A percentile compares a stretch with the other conserved stretches of the same genome.
Evolutionary conservation across 192 early-diverging fungal species (phyloP).

Genomic region (Jimgerdemannia flammicorona): DNA sequence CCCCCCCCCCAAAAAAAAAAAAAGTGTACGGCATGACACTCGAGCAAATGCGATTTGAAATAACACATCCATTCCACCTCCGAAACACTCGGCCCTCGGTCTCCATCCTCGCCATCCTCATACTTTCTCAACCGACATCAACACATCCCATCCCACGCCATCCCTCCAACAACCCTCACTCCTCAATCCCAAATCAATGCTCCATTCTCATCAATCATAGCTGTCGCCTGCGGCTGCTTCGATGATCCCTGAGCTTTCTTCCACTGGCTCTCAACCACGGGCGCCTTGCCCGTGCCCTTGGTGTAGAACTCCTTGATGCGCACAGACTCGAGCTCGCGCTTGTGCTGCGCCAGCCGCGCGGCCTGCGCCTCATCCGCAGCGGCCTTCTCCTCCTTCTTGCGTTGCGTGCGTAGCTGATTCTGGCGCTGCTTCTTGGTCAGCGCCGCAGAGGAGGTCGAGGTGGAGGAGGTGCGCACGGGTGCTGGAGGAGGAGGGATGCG

Average conservation of each 20-base stretch:
- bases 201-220: background rate
- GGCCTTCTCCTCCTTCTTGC: constrained; percentile 50
- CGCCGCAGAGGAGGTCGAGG: constrained; percentile 16
- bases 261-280: background rate
- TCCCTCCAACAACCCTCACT: no score
- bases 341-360: constrained; percentile 52
- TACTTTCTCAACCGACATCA: no score
- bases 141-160: no score
- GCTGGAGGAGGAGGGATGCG: background rate
- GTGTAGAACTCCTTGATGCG: background rate
- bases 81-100: no score
- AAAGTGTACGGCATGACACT: no score
- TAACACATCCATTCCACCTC: no score
- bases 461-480: background rate
- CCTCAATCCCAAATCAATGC: background rate
- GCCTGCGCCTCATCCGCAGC: constrained; percentile 46
- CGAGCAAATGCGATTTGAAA: no score
- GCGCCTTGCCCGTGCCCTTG: background rate
- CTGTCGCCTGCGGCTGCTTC: background rate
- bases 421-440: constrained; percentile 63
- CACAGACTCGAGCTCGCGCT: constrained; percentile 35
- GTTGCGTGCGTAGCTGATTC: constrained; percentile 50
- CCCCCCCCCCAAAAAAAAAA: no score
- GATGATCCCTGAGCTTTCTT: background rate
- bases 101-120: no score